These are phyloP conservation scores for Zymoseptoria passerinii DNA, from an alignment of 2,329 filamentous ascomycete genomes.

Conservation along the genomic window DNA sequence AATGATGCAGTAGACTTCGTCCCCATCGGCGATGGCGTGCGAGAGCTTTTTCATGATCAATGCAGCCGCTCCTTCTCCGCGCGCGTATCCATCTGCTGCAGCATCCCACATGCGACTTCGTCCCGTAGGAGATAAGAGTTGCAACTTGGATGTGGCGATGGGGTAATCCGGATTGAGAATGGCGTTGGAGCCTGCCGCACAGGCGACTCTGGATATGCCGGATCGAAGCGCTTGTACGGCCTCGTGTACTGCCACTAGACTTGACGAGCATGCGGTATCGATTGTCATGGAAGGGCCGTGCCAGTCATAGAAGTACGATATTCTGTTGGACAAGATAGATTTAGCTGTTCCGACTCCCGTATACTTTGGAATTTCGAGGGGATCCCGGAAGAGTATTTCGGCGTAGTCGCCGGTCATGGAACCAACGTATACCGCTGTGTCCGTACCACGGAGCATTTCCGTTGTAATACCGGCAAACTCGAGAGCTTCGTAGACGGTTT, in stretches of 20 bases:
- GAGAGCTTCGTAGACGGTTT: constrained; percentile 18
- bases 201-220: constrained; percentile 17
- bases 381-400: constrained; percentile 17
- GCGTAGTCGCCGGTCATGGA: constrained; percentile 18
- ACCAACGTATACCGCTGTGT: constrained; percentile 19
- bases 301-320: constrained; percentile 21
- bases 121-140: constrained; percentile 23
- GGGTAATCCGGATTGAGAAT: constrained; percentile 16
- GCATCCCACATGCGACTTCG: constrained; percentile 26
- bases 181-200: constrained; percentile 22
- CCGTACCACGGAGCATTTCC: constrained; percentile 10
- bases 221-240: constrained; percentile 27
- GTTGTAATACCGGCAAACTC: constrained; percentile 14
- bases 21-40: constrained; percentile 41
- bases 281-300: constrained; percentile 20
- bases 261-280: constrained; percentile 43
- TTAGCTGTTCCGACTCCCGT: constrained; percentile 14
- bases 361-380: constrained; percentile 16
- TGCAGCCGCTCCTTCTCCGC: constrained; percentile 47
- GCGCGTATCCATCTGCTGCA: constrained; percentile 42
- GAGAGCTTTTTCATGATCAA: constrained; percentile 45
- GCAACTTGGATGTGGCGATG: constrained; percentile 12
- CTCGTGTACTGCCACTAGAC: constrained; percentile 30
- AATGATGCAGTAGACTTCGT: constrained; percentile 37
- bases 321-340: constrained; percentile 18